Evolutionary conservation across 2,329 filamentous ascomycete genomes (phyloP).

Genomic region (Colletotrichum karsti): DNA sequence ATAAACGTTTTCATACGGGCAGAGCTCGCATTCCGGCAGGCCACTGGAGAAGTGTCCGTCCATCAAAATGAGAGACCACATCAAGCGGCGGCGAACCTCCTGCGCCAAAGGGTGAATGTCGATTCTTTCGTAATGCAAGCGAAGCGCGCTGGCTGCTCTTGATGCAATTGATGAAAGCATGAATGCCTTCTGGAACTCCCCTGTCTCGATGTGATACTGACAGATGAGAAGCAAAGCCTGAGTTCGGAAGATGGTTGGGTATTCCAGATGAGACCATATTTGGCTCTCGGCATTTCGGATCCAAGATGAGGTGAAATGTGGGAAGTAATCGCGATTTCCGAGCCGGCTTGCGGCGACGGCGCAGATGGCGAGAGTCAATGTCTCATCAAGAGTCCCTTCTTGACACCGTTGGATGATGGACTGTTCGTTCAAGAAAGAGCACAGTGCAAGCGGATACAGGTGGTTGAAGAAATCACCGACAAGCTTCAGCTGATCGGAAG

Average conservation of each 20-base stretch:
- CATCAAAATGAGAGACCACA: constrained; percentile 55
- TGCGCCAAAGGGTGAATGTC: constrained; percentile 49
- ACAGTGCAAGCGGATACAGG: constrained; percentile 31
- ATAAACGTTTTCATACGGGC: constrained; percentile 49
- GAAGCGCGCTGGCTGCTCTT: constrained; percentile 50
- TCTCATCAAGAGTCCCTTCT: constrained; percentile 22
- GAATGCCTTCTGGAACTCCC: constrained; percentile 52
- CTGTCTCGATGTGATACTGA: constrained; percentile 52
- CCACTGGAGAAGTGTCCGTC: constrained; percentile 52
- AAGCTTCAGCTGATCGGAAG: constrained; percentile 27
- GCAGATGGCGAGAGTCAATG: not conserved
- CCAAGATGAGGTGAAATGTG: not conserved
- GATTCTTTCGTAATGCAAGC: constrained; percentile 52
- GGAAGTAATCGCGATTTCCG: not conserved
- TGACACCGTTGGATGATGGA: not conserved
- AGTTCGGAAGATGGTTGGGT: constrained; percentile 32
- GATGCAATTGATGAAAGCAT: constrained; percentile 53
- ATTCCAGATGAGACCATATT: constrained; percentile 15
- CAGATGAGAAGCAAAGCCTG: constrained; percentile 54
- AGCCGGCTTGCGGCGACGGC: not conserved
- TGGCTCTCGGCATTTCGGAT: not conserved
- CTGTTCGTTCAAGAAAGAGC: constrained; percentile 20
- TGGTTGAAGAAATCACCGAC: constrained; percentile 33
- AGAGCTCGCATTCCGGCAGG: constrained; percentile 54
- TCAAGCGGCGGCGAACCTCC: constrained; percentile 51